phyloP scores from a whole-genome alignment of 768 basidiomycete genomes.

The Boletellus ananas region DNA sequence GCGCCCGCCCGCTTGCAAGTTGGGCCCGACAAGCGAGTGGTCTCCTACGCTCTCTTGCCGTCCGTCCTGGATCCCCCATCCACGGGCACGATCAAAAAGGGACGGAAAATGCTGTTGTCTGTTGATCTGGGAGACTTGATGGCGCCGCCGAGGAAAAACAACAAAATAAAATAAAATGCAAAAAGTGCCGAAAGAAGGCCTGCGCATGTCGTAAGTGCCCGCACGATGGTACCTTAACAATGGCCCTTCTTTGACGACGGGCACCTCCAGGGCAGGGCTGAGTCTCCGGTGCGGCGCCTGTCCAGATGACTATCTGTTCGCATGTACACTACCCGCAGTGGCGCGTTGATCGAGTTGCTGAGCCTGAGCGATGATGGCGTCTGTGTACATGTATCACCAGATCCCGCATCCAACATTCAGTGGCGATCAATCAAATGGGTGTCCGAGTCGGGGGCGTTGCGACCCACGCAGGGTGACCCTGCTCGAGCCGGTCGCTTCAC shows the following conservation, averaged over 20 bases:
- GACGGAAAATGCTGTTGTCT: not conserved
- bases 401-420: too few relatives aligned
- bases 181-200: conserved; percentile 1
- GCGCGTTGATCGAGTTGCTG: too few relatives aligned
- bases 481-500: conserved; percentile 2
- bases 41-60: not conserved
- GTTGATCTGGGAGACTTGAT: not conserved
- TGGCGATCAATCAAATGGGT: not conserved
- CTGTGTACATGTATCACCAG: not conserved
- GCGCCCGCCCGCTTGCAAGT: not conserved
- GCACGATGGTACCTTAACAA: not conserved
- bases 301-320: too few relatives aligned
- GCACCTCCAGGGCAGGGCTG: not conserved
- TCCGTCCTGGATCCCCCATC: not conserved
- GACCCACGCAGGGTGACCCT: not conserved
- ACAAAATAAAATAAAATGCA: not conserved
- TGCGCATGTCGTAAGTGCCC: conserved; percentile 7
- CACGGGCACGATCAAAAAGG: not conserved
- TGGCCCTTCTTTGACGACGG: conserved; percentile 1
- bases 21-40: not conserved
- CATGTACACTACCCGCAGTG: too few relatives aligned
- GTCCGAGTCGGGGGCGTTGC: not conserved
- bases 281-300: not conserved
- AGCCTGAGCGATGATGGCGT: too few relatives aligned
- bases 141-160: conserved; percentile 10